Evolutionary conservation across 129 eudicot genomes (phyloP).

Genomic region (Silybum marianum): DNA sequence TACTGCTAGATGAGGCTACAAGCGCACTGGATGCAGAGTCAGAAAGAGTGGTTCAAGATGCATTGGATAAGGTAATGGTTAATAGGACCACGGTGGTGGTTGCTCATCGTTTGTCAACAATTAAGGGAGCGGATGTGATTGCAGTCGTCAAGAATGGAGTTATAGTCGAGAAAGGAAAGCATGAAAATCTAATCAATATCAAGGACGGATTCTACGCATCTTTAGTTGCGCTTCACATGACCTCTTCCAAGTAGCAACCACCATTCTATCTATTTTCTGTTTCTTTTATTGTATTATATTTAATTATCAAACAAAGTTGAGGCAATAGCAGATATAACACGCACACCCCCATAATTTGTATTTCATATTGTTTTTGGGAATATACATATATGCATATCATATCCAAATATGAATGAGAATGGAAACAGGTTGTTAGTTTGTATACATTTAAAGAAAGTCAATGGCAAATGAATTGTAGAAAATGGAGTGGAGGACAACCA

Average conservation of each 20-base stretch:
- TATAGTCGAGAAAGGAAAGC: slow-evolving; percentile 72
- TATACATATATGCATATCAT: not conserved
- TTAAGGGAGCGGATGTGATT: slow-evolving; percentile 68
- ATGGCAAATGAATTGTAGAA: not conserved
- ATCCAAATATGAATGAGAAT: slow-evolving; percentile 1
- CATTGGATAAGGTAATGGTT: slow-evolving; percentile 63
- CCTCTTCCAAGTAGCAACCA: slow-evolving; percentile 12
- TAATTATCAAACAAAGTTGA: not conserved
- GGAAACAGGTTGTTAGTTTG: not conserved
- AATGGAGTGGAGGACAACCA: not conserved
- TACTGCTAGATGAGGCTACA: slow-evolving; percentile 74
- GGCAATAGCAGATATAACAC: not conserved
- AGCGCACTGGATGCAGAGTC: slow-evolving; percentile 86
- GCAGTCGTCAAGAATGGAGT: slow-evolving; percentile 77
- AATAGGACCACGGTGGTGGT: slow-evolving; percentile 74
- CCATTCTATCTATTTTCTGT: not conserved
- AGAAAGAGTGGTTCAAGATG: slow-evolving; percentile 73
- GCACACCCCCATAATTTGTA: not conserved
- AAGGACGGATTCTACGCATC: slow-evolving; percentile 71
- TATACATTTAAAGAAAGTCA: not conserved
- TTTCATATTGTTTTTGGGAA: not conserved
- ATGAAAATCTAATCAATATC: slow-evolving; percentile 54
- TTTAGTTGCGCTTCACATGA: slow-evolving; percentile 57
- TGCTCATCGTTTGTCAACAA: slow-evolving; percentile 75
- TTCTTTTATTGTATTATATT: not conserved